Conservation (phyloP, 225 moss, liverwort and hornwort genomes). For the Pseudisothecium myosuroides region DNA sequence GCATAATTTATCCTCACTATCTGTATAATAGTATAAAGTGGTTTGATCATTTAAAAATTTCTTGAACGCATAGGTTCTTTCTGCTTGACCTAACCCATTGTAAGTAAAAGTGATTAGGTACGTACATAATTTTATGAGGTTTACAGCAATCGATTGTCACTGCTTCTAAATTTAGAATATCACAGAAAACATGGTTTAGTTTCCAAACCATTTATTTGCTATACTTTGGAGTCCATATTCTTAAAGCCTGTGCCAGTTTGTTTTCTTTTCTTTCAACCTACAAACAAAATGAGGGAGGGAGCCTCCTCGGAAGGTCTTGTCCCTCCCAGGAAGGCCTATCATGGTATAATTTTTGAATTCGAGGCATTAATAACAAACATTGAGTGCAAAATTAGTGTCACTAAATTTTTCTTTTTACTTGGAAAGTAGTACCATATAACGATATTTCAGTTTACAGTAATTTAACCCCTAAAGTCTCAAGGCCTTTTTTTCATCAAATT, state of each 20-base stretch:
- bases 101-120: slow-evolving; percentile 1
- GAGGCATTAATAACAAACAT: not conserved
- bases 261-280: not conserved
- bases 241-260: not conserved
- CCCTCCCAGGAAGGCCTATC: not conserved
- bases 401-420: not conserved
- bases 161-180: not conserved
- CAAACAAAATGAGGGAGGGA: not conserved
- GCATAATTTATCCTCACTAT: slow-evolving; percentile 1
- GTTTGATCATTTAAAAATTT: not conserved
- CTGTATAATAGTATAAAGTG: slow-evolving; percentile 2
- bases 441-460: not conserved
- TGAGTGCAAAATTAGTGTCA: not conserved
- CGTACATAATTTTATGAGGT: slow-evolving; percentile 10
- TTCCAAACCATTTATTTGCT: not conserved
- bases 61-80: not conserved
- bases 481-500: not conserved
- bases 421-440: not conserved
- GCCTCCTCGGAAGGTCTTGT: not conserved
- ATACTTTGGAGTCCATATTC: not conserved
- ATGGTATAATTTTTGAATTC: not conserved
- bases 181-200: not conserved
- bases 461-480: not conserved
- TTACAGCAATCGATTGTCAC: not conserved
- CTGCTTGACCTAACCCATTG: not conserved